These are phyloP conservation scores for Zychaea mexicana DNA, from an alignment of 371 early-diverging fungal genomes.

Conservation along the genomic window DNA sequence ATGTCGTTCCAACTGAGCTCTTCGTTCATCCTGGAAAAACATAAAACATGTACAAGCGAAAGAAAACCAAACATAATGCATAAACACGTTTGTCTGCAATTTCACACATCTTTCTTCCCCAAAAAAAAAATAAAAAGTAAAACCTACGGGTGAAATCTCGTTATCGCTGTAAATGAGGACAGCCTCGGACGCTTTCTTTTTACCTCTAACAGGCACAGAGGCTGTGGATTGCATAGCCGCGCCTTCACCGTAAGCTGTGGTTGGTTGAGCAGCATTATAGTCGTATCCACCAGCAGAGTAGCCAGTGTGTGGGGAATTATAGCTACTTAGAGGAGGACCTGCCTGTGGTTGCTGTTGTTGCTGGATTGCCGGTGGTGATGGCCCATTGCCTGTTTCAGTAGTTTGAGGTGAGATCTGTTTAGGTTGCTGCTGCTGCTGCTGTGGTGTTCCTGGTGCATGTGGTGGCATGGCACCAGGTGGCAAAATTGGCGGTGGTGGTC, in stretches of 20 bases:
- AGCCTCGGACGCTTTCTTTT: slow-evolving; percentile 44
- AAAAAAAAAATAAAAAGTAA: not conserved
- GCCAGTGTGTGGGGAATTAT: slow-evolving; percentile 11
- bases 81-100: no score
- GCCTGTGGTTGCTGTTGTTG: slow-evolving; percentile 9
- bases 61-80: no score
- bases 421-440: no score
- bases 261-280: slow-evolving; percentile 10
- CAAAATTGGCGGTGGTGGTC: slow-evolving; percentile 10
- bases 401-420: no score
- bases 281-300: slow-evolving; percentile 9
- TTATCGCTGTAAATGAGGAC: slow-evolving; percentile 43
- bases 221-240: slow-evolving; percentile 6
- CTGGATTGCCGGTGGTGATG: not conserved
- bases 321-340: slow-evolving; percentile 11
- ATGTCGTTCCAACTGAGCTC: slow-evolving; percentile 21
- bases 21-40: slow-evolving; percentile 17
- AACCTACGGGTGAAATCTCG: slow-evolving; percentile 44
- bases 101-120: no score
- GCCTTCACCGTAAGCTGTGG: slow-evolving; percentile 6
- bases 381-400: no score
- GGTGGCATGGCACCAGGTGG: slow-evolving; percentile 10
- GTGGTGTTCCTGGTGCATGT: slow-evolving; percentile 6
- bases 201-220: slow-evolving; percentile 10
- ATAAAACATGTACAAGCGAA: not conserved